Base-by-base conservation (phyloP, 2,329 filamentous ascomycete genomes). In the Ceratocystis destructans region DNA sequence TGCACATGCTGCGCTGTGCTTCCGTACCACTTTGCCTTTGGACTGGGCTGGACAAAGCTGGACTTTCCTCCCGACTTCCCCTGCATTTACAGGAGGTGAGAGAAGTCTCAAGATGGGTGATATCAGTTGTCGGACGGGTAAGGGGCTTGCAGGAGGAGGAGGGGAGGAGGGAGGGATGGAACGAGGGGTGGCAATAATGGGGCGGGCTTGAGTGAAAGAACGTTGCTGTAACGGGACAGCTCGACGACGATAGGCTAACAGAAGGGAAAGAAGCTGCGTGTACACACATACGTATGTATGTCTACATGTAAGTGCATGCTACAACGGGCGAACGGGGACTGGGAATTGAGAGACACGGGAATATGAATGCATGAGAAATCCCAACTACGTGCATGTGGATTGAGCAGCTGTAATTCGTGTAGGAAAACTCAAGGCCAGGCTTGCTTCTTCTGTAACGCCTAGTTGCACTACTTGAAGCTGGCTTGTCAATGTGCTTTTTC, bases 91-190 rank as follows among this genome's bases (percentile, higher is more conserved):
- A 57, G 53, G 53, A 57, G 53, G 5, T 31, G 8, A 31, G 55
- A 59, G 28, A 20, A 37, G 55, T 59, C 55, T 57, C 53, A 57
- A 12, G 53, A 57, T 57, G 53, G 53, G 15, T 22, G 53, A 37
- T 37, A 37, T 37, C 31, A 57, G 22, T 28, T 28, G 53, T 17
- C 53, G 12, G 53, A 22, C 53, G 17, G 53, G 6, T 31, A 57
- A 57, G 53, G 53, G 53, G 53, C 53, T 57, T 57, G 53, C 53
- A 57, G 53, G 22, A 33, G 53, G 53, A 33, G 31, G 20, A 25
- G 20, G 50, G 12, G 20, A 55, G 15, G 28, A 33, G 22, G 31
- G 25, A 17, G 20, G 5, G 20, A 28, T 20, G 12, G 28, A 17
- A 22, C 3, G 55, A 59, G 55, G 55, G 22, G 53, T 57, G 53